A percentile compares a stretch with the other conserved stretches of the same genome.
phyloP scores from a whole-genome alignment of 169 alveolate species.

The Amoebophrya sp. region DNA sequence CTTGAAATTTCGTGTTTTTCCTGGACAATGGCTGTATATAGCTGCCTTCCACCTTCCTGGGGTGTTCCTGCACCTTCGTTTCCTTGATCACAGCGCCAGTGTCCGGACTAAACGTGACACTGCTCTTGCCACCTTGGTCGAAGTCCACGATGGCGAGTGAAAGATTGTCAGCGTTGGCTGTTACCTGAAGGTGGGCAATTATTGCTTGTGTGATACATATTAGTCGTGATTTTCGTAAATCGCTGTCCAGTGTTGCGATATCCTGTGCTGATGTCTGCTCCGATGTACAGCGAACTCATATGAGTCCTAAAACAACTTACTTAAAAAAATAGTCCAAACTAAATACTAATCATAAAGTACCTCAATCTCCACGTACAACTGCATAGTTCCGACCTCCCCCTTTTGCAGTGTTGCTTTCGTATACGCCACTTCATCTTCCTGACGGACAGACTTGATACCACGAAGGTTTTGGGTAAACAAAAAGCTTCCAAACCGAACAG shows the following conservation, averaged over 20 bases:
- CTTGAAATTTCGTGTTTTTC: neutral
- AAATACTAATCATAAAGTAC: neutral
- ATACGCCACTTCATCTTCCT: neutral
- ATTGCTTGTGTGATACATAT: no score
- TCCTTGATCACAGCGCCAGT: slow-evolving; percentile 33
- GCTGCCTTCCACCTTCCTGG: slow-evolving; percentile 29
- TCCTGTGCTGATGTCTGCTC: no score
- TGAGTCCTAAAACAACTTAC: no score
- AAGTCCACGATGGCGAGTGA: slow-evolving; percentile 26
- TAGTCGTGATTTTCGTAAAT: no score
- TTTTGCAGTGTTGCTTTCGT: neutral
- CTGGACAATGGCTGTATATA: slow-evolving; percentile 24
- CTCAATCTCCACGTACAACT: neutral
- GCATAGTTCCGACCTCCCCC: neutral
- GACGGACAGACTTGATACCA: no score
- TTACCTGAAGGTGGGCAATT: no score
- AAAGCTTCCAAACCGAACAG: no score
- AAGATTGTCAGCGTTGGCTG: slow-evolving; percentile 27
- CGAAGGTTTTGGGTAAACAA: no score
- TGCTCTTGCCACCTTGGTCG: slow-evolving; percentile 25
- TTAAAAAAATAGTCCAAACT: neutral
- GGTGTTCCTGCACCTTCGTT: slow-evolving; percentile 26
- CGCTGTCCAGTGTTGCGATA: no score
- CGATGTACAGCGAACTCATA: no score
- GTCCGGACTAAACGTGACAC: slow-evolving; percentile 31